Evolutionary conservation across 768 basidiomycete species (phyloP), one percentile per base, ranked within the genome.

Genomic region (Trichaptum fuscoviolaceum): DNA sequence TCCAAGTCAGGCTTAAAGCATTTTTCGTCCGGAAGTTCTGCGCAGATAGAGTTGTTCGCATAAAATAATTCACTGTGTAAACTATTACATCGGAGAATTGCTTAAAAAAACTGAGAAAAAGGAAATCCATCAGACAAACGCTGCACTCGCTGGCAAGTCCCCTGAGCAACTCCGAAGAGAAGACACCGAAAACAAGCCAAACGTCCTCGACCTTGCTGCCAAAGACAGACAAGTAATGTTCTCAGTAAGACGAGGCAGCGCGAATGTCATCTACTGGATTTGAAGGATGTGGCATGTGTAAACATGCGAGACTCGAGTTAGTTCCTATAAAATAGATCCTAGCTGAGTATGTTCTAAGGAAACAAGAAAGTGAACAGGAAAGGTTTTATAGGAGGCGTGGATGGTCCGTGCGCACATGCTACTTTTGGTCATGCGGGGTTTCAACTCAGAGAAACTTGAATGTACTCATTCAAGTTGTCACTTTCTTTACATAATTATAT

Each of bases 321-420:
- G 86, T 85, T 85, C 84, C 87, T 88, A 85, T 87, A 86, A 74
- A 87, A 88, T 84, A 88, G 86, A 88, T 87, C 86, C 86, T 88
- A 85, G 83, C 85, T 85, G 87, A 87, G 87, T 88, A 87, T 87
- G 86, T 86, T 87, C 87, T 88, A 70, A 79, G 73, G 85, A 79
- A 75, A 72, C 71, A 71, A 17, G 17, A 0, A 24, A 64, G 67
- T 59, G 18, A 35, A 35, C 0, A 61, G 42, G 70, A 24, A 34
- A 20, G 25, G 26, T 64, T 61, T 69, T 83, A 75, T 83, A 79
- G 79, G 78, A 71, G 67, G 58, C 1, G 7, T 0, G 18, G 24
- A 5, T 79, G 82, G 83, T 61, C 59, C 59, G 59, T 61, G 59
- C 59, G 59, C 59, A 25, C 59, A 3, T 61, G 10, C 59, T 18